Evolutionary conservation across 352 stramenopile genomes (phyloP).

Genomic region (Phytophthora pinifolia): DNA sequence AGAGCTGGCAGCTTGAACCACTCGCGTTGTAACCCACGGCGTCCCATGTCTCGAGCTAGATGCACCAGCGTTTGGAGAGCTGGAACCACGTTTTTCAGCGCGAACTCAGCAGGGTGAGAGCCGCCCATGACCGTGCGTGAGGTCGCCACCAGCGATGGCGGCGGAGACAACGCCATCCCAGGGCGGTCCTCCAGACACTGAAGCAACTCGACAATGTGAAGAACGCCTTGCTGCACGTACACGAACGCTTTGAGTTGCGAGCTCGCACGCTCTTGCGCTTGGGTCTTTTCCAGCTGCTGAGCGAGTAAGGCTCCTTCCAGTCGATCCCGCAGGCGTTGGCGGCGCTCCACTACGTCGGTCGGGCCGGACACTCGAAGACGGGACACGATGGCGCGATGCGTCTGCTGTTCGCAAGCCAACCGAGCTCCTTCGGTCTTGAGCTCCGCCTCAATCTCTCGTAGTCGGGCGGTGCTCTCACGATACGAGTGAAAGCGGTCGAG

Average conservation of each 20-base stretch:
- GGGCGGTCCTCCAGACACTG: conserved; percentile 48
- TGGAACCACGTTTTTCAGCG: conserved; percentile 25
- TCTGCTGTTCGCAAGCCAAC: conserved; percentile 33
- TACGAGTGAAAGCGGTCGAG: conserved; percentile 51
- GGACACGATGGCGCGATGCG: conserved; percentile 31
- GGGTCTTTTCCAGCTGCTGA: conserved; percentile 38
- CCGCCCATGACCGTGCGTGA: conserved; percentile 23
- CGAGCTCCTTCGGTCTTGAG: conserved; percentile 24
- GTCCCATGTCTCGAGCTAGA: conserved; percentile 17
- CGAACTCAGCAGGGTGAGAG: conserved; percentile 21
- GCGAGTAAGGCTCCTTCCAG: conserved; percentile 46
- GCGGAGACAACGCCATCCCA: conserved; percentile 12
- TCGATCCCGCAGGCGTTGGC: conserved; percentile 51
- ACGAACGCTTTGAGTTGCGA: conserved; percentile 52
- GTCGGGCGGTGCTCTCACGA: conserved; percentile 28
- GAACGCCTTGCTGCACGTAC: conserved; percentile 56
- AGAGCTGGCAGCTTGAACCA: conserved; percentile 24
- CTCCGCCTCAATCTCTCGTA: conserved; percentile 59
- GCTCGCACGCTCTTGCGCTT: conserved; percentile 42
- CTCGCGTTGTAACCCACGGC: conserved; percentile 24
- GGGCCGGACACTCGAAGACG: conserved; percentile 49
- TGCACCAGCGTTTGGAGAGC: conserved; percentile 21
- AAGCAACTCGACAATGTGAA: conserved; percentile 57
- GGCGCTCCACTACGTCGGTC: conserved; percentile 51
- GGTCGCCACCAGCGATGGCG: conserved; percentile 1